A percentile compares a stretch with the other conserved stretches of the same genome.
These are phyloP conservation scores for Nicotiana undulata DNA, from an alignment of 257 asterid species.

Conservation along the genomic window DNA sequence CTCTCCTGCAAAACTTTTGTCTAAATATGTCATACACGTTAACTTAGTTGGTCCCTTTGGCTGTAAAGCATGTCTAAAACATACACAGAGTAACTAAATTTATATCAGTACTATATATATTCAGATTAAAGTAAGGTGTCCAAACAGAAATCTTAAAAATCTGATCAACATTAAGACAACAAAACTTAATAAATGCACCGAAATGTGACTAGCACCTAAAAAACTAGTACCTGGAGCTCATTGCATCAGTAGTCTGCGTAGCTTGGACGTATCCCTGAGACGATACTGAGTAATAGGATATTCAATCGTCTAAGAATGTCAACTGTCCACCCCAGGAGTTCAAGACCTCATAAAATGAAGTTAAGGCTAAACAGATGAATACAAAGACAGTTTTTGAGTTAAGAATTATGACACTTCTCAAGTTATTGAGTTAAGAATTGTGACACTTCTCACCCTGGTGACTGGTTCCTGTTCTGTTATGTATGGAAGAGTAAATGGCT, in stretches of 20 bases:
- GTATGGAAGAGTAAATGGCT: neutral
- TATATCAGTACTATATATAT: neutral
- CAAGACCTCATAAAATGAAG: neutral
- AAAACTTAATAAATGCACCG: neutral
- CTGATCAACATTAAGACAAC: neutral
- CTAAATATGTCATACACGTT: neutral
- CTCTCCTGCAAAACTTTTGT: neutral
- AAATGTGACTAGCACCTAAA: neutral
- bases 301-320: neutral
- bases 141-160: neutral
- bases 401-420: neutral
- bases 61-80: neutral
- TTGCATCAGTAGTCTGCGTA: neutral
- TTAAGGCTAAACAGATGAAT: neutral
- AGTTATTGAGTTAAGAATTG: neutral
- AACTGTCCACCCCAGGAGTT: neutral
- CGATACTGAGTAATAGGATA: neutral
- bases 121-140: neutral
- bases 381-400: neutral
- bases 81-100: neutral
- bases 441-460: neutral
- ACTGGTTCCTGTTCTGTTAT: neutral
- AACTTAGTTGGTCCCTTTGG: neutral
- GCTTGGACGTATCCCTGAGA: neutral
- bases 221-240: neutral